Percentiles rank a stretch among this genome's conserved stretches.
These are phyloP conservation scores for Bipolaris cookei DNA, from an alignment of 2,329 filamentous ascomycete species.

Conservation along the genomic window DNA sequence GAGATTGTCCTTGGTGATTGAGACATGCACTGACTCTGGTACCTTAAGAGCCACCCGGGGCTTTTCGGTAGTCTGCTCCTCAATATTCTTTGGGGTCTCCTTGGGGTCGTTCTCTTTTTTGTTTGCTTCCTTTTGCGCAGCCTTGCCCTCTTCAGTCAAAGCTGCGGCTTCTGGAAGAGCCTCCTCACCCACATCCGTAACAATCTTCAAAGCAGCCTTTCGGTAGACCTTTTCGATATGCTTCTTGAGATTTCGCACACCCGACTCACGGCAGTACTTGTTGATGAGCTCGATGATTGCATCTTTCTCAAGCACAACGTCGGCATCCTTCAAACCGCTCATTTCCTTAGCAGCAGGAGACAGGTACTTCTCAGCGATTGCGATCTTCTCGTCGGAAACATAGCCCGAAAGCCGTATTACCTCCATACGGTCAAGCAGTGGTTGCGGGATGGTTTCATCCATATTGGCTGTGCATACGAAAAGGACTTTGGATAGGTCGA, in stretches of 20 bases:
- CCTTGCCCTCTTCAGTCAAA: conserved; percentile 84
- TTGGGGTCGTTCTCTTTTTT: conserved; percentile 70
- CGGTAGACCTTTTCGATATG: conserved; percentile 99
- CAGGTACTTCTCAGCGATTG: conserved; percentile 92
- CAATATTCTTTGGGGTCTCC: conserved; percentile 64
- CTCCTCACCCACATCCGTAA: conserved; percentile 89
- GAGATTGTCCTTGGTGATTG: conserved; percentile 85
- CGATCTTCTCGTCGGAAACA: conserved; percentile 98
- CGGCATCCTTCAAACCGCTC: conserved; percentile 85
- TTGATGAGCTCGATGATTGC: conserved; percentile 98
- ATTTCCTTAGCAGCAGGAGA: conserved; percentile 93
- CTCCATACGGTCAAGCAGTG: conserved; percentile 95
- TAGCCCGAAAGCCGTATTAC: conserved; percentile 96
- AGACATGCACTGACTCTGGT: conserved; percentile 84
- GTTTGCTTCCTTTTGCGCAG: conserved; percentile 71
- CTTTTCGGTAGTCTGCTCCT: conserved; percentile 65
- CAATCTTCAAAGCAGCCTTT: conserved; percentile 96
- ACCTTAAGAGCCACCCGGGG: conserved; percentile 81
- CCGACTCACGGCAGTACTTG: conserved; percentile 96
- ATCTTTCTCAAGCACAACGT: conserved; percentile 83
- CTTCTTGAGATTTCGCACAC: conserved; percentile 97
- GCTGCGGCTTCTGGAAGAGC: conserved; percentile 80
- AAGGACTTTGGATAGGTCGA: conserved; percentile 94
- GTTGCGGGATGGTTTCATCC: conserved; percentile 95
- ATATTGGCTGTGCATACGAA: conserved; percentile 99